Evolutionary conservation across 2,329 filamentous ascomycete species (phyloP).

Genomic region (Cladorrhinum sp.): DNA sequence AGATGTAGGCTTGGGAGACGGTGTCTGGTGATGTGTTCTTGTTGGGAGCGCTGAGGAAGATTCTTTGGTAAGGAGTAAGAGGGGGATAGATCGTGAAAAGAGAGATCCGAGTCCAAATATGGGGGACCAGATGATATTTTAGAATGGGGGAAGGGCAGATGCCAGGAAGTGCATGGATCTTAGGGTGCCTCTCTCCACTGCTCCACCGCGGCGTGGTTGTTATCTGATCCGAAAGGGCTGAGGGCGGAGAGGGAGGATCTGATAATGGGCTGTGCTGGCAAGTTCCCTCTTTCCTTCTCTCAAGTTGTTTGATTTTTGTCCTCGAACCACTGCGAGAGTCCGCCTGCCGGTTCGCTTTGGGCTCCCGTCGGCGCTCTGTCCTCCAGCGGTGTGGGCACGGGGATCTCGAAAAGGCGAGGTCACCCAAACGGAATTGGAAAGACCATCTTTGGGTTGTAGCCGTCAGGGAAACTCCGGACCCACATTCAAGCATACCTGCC

Average conservation of each 20-base stretch:
- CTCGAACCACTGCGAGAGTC: neutral
- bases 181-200: neutral
- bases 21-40: slow-evolving; percentile 2
- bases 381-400: neutral
- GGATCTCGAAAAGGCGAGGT: slow-evolving; percentile 11
- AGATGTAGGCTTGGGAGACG: neutral
- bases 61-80: slow-evolving; percentile 1
- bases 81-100: neutral
- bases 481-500: slow-evolving; percentile 11
- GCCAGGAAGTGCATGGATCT: slow-evolving; percentile 1
- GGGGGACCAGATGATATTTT: neutral
- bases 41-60: neutral
- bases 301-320: neutral
- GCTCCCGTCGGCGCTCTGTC: neutral
- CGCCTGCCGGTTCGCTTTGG: neutral
- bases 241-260: slow-evolving; percentile 5
- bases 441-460: slow-evolving; percentile 12
- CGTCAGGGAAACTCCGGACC: slow-evolving; percentile 17
- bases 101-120: neutral
- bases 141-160: neutral
- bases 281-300: neutral
- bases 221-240: slow-evolving; percentile 21
- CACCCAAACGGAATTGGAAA: slow-evolving; percentile 1
- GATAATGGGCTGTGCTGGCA: neutral
- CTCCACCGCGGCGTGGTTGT: slow-evolving; percentile 14